Conservation (phyloP, 495 filamentous ascomycete genomes). For the Bryoglossum gracile region DNA sequence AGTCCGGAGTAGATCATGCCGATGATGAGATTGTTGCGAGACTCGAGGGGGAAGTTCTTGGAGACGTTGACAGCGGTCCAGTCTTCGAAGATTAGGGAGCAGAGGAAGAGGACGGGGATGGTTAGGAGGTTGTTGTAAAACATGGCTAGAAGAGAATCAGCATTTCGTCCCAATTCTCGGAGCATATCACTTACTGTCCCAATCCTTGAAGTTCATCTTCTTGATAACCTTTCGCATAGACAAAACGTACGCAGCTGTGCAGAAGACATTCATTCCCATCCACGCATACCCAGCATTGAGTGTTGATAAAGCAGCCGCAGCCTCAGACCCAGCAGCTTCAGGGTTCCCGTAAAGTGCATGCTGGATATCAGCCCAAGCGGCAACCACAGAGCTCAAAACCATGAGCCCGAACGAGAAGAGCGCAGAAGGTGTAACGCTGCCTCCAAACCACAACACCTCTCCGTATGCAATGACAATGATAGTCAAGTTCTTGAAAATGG, state of each 20-base stretch:
- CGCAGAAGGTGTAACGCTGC: slow-evolving; percentile 78
- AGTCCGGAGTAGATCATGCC: slow-evolving; percentile 94
- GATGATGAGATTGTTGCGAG: slow-evolving; percentile 65
- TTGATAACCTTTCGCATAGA: slow-evolving; percentile 98
- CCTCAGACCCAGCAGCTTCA: slow-evolving; percentile 40
- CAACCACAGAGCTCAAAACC: slow-evolving; percentile 91
- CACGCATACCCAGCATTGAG: slow-evolving; percentile 95
- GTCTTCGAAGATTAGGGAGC: slow-evolving; percentile 79
- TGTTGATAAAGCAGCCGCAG: slow-evolving; percentile 72
- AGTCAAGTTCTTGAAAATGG: slow-evolving; percentile 99
- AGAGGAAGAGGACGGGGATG: slow-evolving; percentile 81
- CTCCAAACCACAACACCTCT: slow-evolving; percentile 98
- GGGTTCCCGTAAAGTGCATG: slow-evolving; percentile 61
- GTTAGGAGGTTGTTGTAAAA: slow-evolving; percentile 99
- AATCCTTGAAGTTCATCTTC: slow-evolving; percentile 99
- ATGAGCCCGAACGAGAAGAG: slow-evolving; percentile 96
- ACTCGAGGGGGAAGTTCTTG: slow-evolving; percentile 77
- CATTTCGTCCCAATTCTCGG: background rate
- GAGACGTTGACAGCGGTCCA: slow-evolving; percentile 82
- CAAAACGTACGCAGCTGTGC: slow-evolving; percentile 82
- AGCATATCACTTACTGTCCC: slow-evolving; percentile 71
- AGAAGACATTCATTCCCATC: slow-evolving; percentile 98
- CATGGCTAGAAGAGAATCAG: slow-evolving; percentile 61
- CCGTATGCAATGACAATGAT: slow-evolving; percentile 99
- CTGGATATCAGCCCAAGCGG: slow-evolving; percentile 97